A percentile compares a stretch with the other conserved stretches of the same genome.
Evolutionary conservation across 441 rosid genomes (phyloP).

Genomic region (Gossypium davidsonii): DNA sequence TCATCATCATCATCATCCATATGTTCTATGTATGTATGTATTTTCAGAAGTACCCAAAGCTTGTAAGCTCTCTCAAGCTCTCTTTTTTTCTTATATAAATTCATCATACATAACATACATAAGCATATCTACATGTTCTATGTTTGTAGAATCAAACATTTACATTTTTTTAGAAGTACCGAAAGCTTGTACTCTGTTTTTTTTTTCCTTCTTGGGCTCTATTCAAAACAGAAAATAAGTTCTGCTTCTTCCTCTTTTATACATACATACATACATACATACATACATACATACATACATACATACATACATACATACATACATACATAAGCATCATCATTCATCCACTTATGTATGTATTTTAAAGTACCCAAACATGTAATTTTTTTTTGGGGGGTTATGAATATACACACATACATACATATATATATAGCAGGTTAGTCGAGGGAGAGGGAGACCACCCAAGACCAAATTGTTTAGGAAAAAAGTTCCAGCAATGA

Average conservation of each 20-base stretch:
- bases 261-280: neutral
- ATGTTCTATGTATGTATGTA: neutral
- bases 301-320: neutral
- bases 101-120: neutral
- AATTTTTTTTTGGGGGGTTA: neutral
- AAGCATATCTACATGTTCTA: neutral
- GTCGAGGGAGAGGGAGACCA: conserved; percentile 7
- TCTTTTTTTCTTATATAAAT: neutral
- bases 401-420: neutral
- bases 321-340: neutral
- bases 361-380: neutral
- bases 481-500: neutral
- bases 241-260: neutral
- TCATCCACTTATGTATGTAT: neutral
- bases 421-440: neutral
- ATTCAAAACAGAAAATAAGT: no score
- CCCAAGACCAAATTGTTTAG: neutral
- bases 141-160: no score
- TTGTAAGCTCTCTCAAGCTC: no score
- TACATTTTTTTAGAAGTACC: no score
- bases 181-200: no score
- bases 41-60: no score
- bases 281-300: neutral
- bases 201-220: no score
- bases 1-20: neutral